phyloP scores from a whole-genome alignment of 805 yeast species.

The Wickerhamiella sergipiensis region DNA sequence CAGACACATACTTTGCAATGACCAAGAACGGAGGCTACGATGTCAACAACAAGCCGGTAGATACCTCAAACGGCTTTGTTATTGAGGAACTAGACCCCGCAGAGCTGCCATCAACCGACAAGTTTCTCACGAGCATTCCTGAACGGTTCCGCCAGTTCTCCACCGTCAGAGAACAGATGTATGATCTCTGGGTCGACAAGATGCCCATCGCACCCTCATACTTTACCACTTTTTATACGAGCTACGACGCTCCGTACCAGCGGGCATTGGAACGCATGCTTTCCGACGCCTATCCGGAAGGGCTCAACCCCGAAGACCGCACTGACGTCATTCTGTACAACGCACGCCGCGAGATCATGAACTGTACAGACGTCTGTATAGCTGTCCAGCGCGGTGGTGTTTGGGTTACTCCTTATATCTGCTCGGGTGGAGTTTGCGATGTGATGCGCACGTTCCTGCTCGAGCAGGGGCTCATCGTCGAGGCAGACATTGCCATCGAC shows the following conservation, averaged over 20 bases:
- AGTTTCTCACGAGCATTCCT: not conserved
- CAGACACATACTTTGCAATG: not conserved
- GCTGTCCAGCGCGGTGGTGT: conserved; percentile 40
- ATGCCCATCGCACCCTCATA: not conserved
- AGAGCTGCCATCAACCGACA: not conserved
- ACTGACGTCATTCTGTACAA: conserved; percentile 62
- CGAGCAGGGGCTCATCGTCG: conserved; percentile 35
- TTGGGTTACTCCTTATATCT: conserved; percentile 71
- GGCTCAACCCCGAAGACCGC: not conserved
- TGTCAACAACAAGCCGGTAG: not conserved
- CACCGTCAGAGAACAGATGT: not conserved
- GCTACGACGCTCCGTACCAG: not conserved
- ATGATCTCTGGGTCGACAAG: not conserved
- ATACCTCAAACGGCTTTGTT: not conserved
- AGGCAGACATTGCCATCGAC: conserved; percentile 32
- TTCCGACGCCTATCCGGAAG: not conserved
- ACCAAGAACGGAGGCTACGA: not conserved
- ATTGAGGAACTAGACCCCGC: not conserved
- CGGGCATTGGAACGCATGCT: not conserved
- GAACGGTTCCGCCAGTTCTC: not conserved
- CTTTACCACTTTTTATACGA: not conserved
- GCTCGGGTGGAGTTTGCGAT: conserved; percentile 70
- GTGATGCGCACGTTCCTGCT: conserved; percentile 53
- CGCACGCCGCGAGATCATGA: conserved; percentile 44
- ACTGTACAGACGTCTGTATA: conserved; percentile 68